Conservation (phyloP, 306 rosid species). For the Gastrolobium bilobum region DNA sequence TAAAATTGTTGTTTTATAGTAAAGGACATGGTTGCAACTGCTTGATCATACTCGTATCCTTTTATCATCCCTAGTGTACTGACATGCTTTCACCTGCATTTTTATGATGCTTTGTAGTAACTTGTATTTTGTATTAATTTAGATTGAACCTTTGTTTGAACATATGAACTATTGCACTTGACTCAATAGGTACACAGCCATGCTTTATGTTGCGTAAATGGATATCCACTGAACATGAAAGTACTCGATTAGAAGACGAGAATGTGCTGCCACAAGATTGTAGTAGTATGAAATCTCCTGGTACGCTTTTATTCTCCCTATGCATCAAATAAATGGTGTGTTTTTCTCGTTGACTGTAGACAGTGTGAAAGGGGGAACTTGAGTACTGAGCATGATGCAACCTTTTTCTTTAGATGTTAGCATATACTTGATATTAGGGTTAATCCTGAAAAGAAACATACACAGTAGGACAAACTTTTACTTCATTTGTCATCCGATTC, state of each 20-base stretch:
- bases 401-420: neutral
- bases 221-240: conserved; percentile 61
- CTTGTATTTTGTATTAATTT: conserved; percentile 20
- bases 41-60: conserved; percentile 18
- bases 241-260: neutral
- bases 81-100: conserved; percentile 33
- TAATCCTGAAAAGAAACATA: neutral
- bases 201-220: conserved; percentile 72
- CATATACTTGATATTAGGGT: neutral
- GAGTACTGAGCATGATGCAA: neutral
- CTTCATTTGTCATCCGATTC: conserved; percentile 30
- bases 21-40: conserved; percentile 27
- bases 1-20: conserved; percentile 42
- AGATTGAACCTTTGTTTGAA: conserved; percentile 32
- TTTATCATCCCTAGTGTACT: conserved; percentile 24
- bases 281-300: conserved; percentile 44
- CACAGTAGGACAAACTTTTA: neutral
- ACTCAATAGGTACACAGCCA: conserved; percentile 48
- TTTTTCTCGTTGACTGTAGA: conserved; percentile 1
- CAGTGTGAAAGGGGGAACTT: neutral
- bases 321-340: conserved; percentile 19
- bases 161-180: conserved; percentile 41
- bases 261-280: conserved; percentile 56
- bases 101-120: conserved; percentile 4
- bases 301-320: conserved; percentile 41